A percentile compares a stretch with the other conserved stretches of the same genome.
phyloP scores from a whole-genome alignment of 352 stramenopile species.

The Phytophthora nicotianae region DNA sequence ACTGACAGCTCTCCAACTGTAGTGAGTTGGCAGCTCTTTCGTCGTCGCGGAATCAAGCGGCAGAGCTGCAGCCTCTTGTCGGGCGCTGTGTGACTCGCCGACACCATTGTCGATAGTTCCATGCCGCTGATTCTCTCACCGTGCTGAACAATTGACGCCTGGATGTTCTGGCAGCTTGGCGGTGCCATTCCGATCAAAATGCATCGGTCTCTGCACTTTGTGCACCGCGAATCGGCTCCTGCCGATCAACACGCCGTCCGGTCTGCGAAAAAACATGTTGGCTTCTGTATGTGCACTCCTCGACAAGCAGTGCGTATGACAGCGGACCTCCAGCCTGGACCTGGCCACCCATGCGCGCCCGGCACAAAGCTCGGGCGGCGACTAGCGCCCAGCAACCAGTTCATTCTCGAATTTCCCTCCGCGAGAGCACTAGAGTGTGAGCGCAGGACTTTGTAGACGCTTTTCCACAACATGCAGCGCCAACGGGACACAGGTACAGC shows the following conservation, averaged over 20 bases:
- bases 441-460: constrained; percentile 8
- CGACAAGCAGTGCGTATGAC: constrained; percentile 23
- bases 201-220: constrained; percentile 2
- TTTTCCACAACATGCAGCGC: constrained; percentile 10
- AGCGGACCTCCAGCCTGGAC: constrained; percentile 7
- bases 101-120: not conserved
- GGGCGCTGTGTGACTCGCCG: constrained; percentile 12
- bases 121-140: constrained; percentile 11
- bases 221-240: constrained; percentile 12
- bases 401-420: constrained; percentile 30
- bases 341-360: constrained; percentile 9
- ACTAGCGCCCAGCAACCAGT: not conserved
- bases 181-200: constrained; percentile 18
- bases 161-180: constrained; percentile 21
- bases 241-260: constrained; percentile 16
- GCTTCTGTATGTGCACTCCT: constrained; percentile 14
- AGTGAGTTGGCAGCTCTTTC: not conserved
- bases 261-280: constrained; percentile 31
- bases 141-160: constrained; percentile 32
- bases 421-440: constrained; percentile 4
- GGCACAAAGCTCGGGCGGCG: constrained; percentile 27
- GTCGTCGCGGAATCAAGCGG: not conserved
- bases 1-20: not conserved
- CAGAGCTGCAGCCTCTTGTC: not conserved
- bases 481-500: constrained; percentile 4